Evolutionary conservation across 176 grass and related monocot genomes (phyloP).

Genomic region (Sorghum bicolor): Sorghum_bicolor_NCBIv3 NC_012872.2:9309001-9309500

Average conservation of each 20-base stretch:
- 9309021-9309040: no score
- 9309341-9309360: constrained; percentile 9
- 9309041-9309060: no score
- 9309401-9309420: constrained; percentile 14
- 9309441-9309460: background rate
- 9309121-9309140: no score
- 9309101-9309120: no score
- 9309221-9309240: constrained; percentile 57
- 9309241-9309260: constrained; percentile 83
- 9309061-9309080: no score
- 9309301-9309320: constrained; percentile 26
- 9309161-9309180: background rate
- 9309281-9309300: constrained; percentile 58
- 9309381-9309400: background rate
- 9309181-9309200: background rate
- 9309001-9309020: no score
- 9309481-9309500: constrained; percentile 1
- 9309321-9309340: constrained; percentile 18
- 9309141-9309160: constrained; percentile 17
- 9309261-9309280: constrained; percentile 59
- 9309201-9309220: constrained; percentile 52
- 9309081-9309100: no score
- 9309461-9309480: background rate
- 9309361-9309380: constrained; percentile 8
- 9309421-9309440: background rate